Evolutionary conservation across 2,329 filamentous ascomycete species (phyloP).

Genomic region (Hypoxylon sp.): DNA sequence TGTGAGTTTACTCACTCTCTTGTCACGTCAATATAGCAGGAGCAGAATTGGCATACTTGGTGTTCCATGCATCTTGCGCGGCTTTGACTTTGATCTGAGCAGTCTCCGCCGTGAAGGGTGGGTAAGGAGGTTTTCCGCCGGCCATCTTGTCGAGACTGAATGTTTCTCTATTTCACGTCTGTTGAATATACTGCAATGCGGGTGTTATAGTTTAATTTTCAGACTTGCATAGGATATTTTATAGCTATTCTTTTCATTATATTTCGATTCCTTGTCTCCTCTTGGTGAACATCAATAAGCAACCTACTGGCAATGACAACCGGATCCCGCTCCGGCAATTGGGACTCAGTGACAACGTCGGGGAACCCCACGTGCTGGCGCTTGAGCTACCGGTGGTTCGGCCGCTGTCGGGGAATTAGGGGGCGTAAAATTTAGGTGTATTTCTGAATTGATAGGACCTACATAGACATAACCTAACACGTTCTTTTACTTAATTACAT

Average conservation of each 20-base stretch:
- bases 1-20: constrained; percentile 50
- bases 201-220: too few species aligned
- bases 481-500: neutral
- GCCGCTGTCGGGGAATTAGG: constrained; percentile 16
- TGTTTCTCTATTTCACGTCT: neutral
- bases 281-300: neutral
- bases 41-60: constrained; percentile 60
- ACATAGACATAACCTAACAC: constrained; percentile 9
- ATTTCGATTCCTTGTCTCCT: too few species aligned
- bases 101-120: constrained; percentile 78
- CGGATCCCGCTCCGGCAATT: constrained; percentile 11
- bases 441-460: constrained; percentile 11
- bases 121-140: constrained; percentile 57
- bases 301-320: neutral
- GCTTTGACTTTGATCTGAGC: constrained; percentile 82
- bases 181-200: neutral
- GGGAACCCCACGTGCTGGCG: constrained; percentile 14
- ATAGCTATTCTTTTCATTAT: too few species aligned
- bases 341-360: constrained; percentile 1
- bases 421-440: constrained; percentile 3
- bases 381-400: constrained; percentile 22
- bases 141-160: constrained; percentile 35
- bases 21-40: neutral
- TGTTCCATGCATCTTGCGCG: constrained; percentile 86
- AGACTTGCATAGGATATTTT: too few species aligned